phyloP scores from a whole-genome alignment of 2,329 filamentous ascomycete species.

The Neofusicoccum umdonicola region DNA sequence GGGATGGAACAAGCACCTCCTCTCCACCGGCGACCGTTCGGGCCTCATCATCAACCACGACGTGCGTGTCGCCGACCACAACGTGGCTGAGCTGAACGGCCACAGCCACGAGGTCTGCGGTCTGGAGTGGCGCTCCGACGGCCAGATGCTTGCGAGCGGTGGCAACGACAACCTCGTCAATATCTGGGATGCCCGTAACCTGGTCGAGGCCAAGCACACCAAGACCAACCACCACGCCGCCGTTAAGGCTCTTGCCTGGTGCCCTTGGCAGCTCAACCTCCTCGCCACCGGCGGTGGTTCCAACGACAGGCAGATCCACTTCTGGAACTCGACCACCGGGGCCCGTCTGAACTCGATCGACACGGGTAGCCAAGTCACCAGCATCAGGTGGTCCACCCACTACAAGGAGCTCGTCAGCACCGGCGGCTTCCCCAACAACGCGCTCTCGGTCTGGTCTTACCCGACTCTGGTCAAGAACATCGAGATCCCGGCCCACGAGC shows the following conservation, averaged over 20 bases:
- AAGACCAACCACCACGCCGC: conserved; percentile 99
- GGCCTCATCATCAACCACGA: conserved; percentile 98
- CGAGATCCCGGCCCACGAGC: conserved; percentile 97
- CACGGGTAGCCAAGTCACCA: conserved; percentile 95
- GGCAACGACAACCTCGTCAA: conserved; percentile 99
- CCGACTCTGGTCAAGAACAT: conserved; percentile 95
- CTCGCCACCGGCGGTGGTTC: conserved; percentile 94
- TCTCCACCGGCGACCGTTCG: conserved; percentile 91
- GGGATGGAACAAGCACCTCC: conserved; percentile 97
- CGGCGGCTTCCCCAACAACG: conserved; percentile 98
- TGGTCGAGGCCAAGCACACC: conserved; percentile 94
- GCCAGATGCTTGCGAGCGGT: conserved; percentile 92
- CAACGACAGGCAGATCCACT: conserved; percentile 97
- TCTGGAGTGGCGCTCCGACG: conserved; percentile 95
- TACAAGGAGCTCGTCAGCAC: conserved; percentile 98
- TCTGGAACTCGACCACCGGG: conserved; percentile 99
- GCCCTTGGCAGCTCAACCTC: conserved; percentile 97
- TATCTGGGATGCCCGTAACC: conserved; percentile 96
- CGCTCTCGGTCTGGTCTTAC: conserved; percentile 98
- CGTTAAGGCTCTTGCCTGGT: conserved; percentile 98
- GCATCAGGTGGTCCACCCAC: conserved; percentile 90
- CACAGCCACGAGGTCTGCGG: conserved; percentile 98
- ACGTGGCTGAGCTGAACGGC: conserved; percentile 92
- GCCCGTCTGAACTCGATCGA: conserved; percentile 99
- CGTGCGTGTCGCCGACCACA: conserved; percentile 95